Conservation (phyloP, 768 basidiomycete genomes). For the Russula ochroleuca region DNA sequence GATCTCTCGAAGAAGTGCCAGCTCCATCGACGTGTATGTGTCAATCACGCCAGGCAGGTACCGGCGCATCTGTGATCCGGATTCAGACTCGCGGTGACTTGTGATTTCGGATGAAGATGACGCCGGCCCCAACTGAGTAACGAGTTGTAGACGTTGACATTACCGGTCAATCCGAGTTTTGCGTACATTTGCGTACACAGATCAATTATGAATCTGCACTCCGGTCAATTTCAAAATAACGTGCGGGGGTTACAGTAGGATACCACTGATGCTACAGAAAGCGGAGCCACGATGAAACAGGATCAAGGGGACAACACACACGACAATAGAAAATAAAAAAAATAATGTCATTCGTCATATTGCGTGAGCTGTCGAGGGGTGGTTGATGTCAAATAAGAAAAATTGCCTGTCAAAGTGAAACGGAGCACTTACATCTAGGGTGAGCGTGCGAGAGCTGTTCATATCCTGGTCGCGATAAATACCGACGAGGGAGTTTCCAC, state of each 20-base stretch:
- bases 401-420: constrained; percentile 3
- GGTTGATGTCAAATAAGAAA: not conserved
- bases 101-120: too few species aligned
- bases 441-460: constrained; percentile 88
- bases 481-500: constrained; percentile 85
- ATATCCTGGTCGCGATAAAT: constrained; percentile 93
- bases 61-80: too few species aligned
- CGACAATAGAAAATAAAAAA: constrained; percentile 1
- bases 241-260: not conserved
- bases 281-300: not conserved
- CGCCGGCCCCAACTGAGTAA: too few species aligned
- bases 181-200: not conserved
- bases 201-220: not conserved
- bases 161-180: not conserved
- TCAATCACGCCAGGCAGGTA: too few species aligned
- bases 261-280: constrained; percentile 2
- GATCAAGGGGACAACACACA: not conserved
- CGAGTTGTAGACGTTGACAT: not conserved
- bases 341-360: constrained; percentile 48
- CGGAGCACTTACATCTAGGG: constrained; percentile 66
- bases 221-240: not conserved
- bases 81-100: too few species aligned
- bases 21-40: not conserved
- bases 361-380: constrained; percentile 47
- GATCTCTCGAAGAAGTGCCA: too few species aligned